Base-by-base conservation (phyloP, 306 rosid genomes). In the Cucumis melo region DNA sequence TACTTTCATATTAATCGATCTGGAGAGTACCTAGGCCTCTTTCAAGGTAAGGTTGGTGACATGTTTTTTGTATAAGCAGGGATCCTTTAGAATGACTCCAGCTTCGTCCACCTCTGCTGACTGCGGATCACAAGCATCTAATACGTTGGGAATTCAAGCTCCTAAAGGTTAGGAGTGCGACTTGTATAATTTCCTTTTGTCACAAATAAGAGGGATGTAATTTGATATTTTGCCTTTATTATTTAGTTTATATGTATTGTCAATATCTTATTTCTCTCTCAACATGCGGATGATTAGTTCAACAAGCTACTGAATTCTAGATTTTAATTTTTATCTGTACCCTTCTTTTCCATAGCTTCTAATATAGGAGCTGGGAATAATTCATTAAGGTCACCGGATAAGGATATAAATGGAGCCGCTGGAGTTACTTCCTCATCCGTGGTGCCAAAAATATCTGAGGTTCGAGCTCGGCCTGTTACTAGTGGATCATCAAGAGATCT, bases 401-500 rank as follows among this genome's bases (percentile, higher is more conserved):
- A 83, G 82, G 91, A 87, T 60, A 77, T 73, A 55, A 83, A 83
- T 80, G 87, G 82, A 54, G 67, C 83, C 44, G 50, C 78, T 42
- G 92, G 86, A 62, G 64, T 78, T 64, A 79, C 88, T 59, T 80
- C 85, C 76, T 79, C 84, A 54, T 88, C 89, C 58, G 21, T 81
- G 48, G 56, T 57, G 80, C 89, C 80, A 55, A 83, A 70, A 73
- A 85, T 83, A 59, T 59, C 90, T 48, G 88, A 23, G 77, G 82
- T 75, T 74, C 70, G 80, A 16, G 65, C 71, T 77, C 85, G 80
- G 84, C 77, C 88, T 55, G 78, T 87, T 60, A 83, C 90, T 57
- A 92, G 98, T 81, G 96, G 91, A 74, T 95, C 99, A 73, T 92
- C 98, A 61, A 85, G 86, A 83, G 97, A 89, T 14, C 89, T 44